Evolutionary conservation across 2,329 filamentous ascomycete species (phyloP).

Genomic region (Dryadomyces quercus-mongolicae): DNA sequence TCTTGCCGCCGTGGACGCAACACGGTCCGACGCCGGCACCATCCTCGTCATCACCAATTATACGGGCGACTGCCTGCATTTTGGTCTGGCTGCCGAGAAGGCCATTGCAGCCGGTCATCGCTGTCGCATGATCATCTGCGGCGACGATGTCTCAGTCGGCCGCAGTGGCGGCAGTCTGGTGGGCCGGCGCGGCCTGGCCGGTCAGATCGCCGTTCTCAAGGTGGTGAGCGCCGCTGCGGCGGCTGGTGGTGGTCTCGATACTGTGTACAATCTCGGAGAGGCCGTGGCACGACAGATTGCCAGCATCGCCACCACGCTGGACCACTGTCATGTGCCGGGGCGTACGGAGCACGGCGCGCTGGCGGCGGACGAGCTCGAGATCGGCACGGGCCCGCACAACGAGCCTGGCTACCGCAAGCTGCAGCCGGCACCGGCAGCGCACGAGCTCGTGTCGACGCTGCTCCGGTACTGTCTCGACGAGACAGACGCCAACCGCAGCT

Average conservation of each 20-base stretch:
- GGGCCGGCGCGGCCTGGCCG: constrained; percentile 48
- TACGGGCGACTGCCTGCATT: constrained; percentile 51
- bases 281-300: constrained; percentile 39
- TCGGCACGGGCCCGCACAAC: constrained; percentile 58
- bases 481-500: constrained; percentile 35
- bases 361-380: constrained; percentile 39
- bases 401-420: constrained; percentile 50
- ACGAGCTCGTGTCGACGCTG: constrained; percentile 42
- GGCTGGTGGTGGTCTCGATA: constrained; percentile 32
- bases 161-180: constrained; percentile 44
- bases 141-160: constrained; percentile 54
- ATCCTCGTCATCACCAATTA: constrained; percentile 54
- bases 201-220: constrained; percentile 48
- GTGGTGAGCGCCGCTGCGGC: constrained; percentile 39
- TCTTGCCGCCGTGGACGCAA: constrained; percentile 41
- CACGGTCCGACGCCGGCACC: constrained; percentile 40
- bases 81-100: constrained; percentile 46
- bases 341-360: constrained; percentile 36
- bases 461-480: constrained; percentile 48
- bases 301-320: constrained; percentile 45
- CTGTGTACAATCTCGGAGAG: constrained; percentile 36
- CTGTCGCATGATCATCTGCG: constrained; percentile 47
- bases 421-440: constrained; percentile 34
- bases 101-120: constrained; percentile 40
- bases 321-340: constrained; percentile 48